These are phyloP conservation scores for Leccinum fallax DNA, from an alignment of 1,284 basidiomycete species.

Conservation along the genomic window DNA sequence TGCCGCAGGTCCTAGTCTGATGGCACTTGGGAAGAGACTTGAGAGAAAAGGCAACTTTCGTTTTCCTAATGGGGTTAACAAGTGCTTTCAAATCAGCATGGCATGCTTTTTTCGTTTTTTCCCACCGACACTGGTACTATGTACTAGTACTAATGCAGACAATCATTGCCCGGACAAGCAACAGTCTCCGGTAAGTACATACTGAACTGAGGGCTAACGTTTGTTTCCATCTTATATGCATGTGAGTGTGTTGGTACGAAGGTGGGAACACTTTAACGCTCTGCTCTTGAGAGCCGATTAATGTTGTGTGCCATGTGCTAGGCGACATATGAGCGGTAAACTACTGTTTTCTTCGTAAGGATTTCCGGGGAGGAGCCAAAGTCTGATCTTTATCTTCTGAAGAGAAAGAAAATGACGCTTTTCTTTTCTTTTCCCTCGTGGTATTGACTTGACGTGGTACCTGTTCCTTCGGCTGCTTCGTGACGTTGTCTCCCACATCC, in stretches of 20 bases:
- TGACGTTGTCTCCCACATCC: conserved; percentile 57
- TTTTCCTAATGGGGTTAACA: not conserved
- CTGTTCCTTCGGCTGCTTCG: conserved; percentile 68
- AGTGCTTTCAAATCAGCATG: not conserved
- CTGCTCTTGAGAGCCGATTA: not conserved
- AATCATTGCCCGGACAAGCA: not conserved
- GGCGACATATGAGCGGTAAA: not conserved
- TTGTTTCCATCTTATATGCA: not conserved
- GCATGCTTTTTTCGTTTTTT: not conserved
- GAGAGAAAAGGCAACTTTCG: conserved; percentile 31
- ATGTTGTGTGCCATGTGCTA: not conserved
- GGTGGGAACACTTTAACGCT: not conserved
- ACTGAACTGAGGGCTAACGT: not conserved
- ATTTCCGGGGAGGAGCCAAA: conserved; percentile 22
- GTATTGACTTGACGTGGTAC: conserved; percentile 46
- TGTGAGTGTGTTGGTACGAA: not conserved
- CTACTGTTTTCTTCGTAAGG: conserved; percentile 23
- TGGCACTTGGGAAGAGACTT: conserved; percentile 31
- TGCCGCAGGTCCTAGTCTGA: conserved; percentile 12
- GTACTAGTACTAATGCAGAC: not conserved
- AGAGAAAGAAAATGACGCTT: conserved; percentile 2
- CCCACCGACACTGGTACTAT: no score
- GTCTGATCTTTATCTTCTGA: conserved; percentile 7
- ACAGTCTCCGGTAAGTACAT: not conserved
- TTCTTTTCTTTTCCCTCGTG: conserved; percentile 29